A percentile compares a stretch with the other conserved stretches of the same genome.
phyloP scores from a whole-genome alignment of 257 asterid genomes.

The Handroanthus guayacan region DNA sequence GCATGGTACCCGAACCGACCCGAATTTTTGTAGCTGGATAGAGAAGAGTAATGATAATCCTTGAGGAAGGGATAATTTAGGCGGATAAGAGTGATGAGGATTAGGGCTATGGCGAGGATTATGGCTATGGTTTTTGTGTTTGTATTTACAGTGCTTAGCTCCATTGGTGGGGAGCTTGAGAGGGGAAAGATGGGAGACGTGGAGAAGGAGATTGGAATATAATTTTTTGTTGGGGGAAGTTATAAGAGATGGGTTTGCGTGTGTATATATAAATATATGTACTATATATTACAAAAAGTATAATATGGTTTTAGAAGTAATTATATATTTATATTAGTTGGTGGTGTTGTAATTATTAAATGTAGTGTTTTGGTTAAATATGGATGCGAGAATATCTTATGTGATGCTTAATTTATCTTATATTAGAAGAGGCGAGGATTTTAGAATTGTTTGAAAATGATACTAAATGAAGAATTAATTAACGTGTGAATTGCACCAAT shows the following conservation, averaged over 20 bases:
- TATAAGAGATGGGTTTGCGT: constrained; percentile 2
- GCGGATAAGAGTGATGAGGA: constrained; percentile 48
- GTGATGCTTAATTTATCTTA: no score
- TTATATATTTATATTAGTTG: background rate
- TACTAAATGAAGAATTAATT: no score
- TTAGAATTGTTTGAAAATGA: no score
- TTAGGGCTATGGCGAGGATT: constrained; percentile 33
- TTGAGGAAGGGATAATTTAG: constrained; percentile 44
- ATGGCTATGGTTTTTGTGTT: constrained; percentile 33
- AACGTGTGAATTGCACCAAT: no score
- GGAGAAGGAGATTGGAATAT: constrained; percentile 35
- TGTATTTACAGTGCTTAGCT: constrained; percentile 38
- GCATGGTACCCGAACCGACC: constrained; percentile 29
- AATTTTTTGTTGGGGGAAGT: background rate
- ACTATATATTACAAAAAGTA: background rate
- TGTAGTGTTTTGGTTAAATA: no score
- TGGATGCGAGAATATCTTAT: no score
- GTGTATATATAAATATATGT: constrained; percentile 1
- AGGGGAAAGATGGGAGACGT: constrained; percentile 21
- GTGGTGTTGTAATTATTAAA: background rate
- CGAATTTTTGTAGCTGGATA: constrained; percentile 34
- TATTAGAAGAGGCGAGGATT: no score
- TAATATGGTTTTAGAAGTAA: background rate
- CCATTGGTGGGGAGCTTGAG: constrained; percentile 44
- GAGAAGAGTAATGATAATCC: background rate